A percentile compares a stretch with the other conserved stretches of the same genome.
These are phyloP conservation scores for Fraxinus latifolia DNA, from an alignment of 305 asterid genomes.

Conservation along the genomic window DNA sequence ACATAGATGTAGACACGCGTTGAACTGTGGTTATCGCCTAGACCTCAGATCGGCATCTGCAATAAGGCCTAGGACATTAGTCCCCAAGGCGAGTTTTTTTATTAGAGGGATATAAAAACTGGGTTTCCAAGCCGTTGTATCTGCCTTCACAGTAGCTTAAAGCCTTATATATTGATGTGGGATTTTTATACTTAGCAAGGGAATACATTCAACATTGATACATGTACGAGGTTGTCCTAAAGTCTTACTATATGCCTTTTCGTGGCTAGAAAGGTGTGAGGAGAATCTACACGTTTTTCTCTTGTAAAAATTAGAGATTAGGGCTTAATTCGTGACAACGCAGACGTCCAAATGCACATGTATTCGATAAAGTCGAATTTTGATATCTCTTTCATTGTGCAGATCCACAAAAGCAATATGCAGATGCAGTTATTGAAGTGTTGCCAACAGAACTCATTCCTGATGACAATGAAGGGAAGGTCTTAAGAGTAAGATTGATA, in stretches of 20 bases:
- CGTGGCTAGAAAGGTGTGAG: neutral
- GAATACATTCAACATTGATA: neutral
- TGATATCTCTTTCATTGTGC: slow-evolving; percentile 13
- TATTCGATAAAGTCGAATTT: neutral
- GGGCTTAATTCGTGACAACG: neutral
- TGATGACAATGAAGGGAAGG: slow-evolving; percentile 86
- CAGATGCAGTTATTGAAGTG: slow-evolving; percentile 91
- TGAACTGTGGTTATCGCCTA: neutral
- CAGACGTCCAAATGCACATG: neutral
- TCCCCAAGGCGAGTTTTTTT: neutral
- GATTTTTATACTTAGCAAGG: neutral
- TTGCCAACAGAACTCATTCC: slow-evolving; percentile 93
- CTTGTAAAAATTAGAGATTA: neutral
- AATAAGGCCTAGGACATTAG: neutral
- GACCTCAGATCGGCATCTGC: neutral
- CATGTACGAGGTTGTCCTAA: neutral
- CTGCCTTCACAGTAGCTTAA: neutral
- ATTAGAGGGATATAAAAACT: neutral
- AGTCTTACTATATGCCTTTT: neutral
- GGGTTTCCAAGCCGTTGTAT: neutral
- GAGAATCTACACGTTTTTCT: neutral
- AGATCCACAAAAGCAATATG: slow-evolving; percentile 96
- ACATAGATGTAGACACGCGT: neutral
- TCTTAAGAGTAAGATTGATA: slow-evolving; percentile 82
- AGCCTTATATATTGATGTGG: neutral